phyloP scores from a whole-genome alignment of 306 rosid genomes.

The Fragaria ananassa region DNA sequence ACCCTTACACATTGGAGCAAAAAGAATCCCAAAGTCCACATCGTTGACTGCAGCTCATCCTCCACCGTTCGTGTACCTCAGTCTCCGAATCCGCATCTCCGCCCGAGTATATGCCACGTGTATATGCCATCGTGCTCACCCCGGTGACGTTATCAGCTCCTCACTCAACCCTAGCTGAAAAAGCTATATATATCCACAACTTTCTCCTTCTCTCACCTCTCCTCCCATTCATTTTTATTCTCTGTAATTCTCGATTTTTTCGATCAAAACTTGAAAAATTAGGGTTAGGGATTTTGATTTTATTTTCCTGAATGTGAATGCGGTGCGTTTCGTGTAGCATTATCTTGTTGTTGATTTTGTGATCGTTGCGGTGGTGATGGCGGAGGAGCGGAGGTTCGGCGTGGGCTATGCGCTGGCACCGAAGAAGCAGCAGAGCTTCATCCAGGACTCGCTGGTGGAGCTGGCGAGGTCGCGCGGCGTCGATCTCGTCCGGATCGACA shows the following conservation, averaged over 20 bases:
- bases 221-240: not conserved
- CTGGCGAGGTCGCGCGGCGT: constrained; percentile 67
- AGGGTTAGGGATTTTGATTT: constrained; percentile 11
- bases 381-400: constrained; percentile 49
- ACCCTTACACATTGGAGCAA: not conserved
- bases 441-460: constrained; percentile 53
- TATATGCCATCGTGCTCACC: not conserved
- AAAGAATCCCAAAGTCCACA: not conserved
- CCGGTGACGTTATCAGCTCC: constrained; percentile 24
- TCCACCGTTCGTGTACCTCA: not conserved
- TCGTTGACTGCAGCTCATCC: constrained; percentile 11
- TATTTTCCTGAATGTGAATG: constrained; percentile 27
- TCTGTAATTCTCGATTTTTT: not conserved
- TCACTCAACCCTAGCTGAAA: constrained; percentile 45
- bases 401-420: constrained; percentile 78
- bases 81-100: constrained; percentile 18
- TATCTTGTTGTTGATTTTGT: constrained; percentile 2
- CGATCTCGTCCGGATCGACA: constrained; percentile 58
- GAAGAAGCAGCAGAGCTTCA: constrained; percentile 83
- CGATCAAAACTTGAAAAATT: not conserved
- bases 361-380: constrained; percentile 37
- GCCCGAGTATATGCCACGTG: constrained; percentile 43
- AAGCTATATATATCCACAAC: constrained; percentile 41
- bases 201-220: not conserved
- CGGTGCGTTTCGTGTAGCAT: constrained; percentile 18